A percentile compares a stretch with the other conserved stretches of the same genome.
phyloP scores from a whole-genome alignment of 495 filamentous ascomycete genomes.

The Xylaria scruposa region DNA sequence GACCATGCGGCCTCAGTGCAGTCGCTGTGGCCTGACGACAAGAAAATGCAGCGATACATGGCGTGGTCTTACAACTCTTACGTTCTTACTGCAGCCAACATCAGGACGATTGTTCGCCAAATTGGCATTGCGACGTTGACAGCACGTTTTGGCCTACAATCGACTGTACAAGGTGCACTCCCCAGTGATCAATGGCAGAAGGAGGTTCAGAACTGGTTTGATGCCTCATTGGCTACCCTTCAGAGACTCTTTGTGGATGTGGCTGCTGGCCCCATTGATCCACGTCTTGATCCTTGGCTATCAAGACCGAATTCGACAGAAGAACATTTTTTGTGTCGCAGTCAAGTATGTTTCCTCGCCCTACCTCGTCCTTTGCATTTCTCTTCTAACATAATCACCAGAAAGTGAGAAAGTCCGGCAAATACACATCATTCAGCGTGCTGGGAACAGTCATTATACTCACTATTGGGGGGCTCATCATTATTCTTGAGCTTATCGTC shows the following conservation, averaged over 20 bases:
- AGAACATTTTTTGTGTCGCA: not conserved
- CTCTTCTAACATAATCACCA: not conserved
- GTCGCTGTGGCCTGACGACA: not conserved
- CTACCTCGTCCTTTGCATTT: not conserved
- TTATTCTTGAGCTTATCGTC: not conserved
- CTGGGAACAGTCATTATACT: not conserved
- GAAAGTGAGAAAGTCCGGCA: not conserved
- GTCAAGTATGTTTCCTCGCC: not conserved
- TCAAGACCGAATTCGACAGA: conserved; percentile 5
- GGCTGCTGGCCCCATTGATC: not conserved
- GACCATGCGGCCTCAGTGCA: not conserved
- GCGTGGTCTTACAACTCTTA: not conserved
- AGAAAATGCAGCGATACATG: not conserved
- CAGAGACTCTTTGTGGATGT: conserved; percentile 1
- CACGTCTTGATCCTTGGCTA: not conserved
- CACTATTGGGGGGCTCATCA: not conserved
- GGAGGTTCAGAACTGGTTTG: not conserved
- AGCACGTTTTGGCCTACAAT: not conserved
- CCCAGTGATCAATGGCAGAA: not conserved
- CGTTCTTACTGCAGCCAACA: not conserved
- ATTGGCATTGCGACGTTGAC: conserved; percentile 2
- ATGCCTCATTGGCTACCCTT: not conserved
- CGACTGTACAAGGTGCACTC: not conserved
- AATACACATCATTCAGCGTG: not conserved
- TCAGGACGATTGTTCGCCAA: conserved; percentile 1